Conservation (phyloP, 768 basidiomycete genomes). For the Mycena haematopus region DNA sequence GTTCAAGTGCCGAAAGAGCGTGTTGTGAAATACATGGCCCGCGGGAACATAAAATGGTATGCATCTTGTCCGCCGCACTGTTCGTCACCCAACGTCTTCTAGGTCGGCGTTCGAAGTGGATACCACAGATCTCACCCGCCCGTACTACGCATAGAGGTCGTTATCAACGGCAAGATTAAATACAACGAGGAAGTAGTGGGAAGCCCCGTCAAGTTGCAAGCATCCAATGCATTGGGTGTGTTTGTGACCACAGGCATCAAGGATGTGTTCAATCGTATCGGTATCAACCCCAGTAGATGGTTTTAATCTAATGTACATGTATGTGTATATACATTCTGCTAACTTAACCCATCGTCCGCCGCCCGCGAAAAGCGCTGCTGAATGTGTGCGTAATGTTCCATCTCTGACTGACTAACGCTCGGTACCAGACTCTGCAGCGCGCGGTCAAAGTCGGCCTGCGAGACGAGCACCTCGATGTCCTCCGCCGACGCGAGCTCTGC, state of each 20-base stretch:
- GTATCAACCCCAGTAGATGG: conserved; percentile 61
- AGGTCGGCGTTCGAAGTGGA: conserved; percentile 78
- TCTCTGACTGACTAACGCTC: conserved; percentile 84
- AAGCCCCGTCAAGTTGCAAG: conserved; percentile 49
- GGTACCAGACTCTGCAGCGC: conserved; percentile 78
- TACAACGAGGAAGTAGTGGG: conserved; percentile 58
- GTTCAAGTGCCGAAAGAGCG: conserved; percentile 58
- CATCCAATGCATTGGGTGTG: conserved; percentile 52
- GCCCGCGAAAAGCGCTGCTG: conserved; percentile 67
- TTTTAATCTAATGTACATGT: conserved; percentile 45
- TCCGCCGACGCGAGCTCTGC: conserved; percentile 74
- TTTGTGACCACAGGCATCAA: conserved; percentile 56
- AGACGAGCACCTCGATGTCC: conserved; percentile 81
- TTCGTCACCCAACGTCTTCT: not conserved
- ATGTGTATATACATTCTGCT: not conserved
- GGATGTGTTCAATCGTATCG: conserved; percentile 61
- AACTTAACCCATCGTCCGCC: conserved; percentile 4
- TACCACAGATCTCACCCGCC: conserved; percentile 61
- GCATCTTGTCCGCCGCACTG: not conserved
- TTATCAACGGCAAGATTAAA: conserved; percentile 62
- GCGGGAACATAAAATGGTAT: conserved; percentile 74
- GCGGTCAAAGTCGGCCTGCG: conserved; percentile 72
- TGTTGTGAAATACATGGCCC: conserved; percentile 64
- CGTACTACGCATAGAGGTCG: conserved; percentile 58
- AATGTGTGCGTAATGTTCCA: conserved; percentile 81